Evolutionary conservation across 2,329 filamentous ascomycete genomes (phyloP).

Genomic region (Aspergillus sergii): DNA sequence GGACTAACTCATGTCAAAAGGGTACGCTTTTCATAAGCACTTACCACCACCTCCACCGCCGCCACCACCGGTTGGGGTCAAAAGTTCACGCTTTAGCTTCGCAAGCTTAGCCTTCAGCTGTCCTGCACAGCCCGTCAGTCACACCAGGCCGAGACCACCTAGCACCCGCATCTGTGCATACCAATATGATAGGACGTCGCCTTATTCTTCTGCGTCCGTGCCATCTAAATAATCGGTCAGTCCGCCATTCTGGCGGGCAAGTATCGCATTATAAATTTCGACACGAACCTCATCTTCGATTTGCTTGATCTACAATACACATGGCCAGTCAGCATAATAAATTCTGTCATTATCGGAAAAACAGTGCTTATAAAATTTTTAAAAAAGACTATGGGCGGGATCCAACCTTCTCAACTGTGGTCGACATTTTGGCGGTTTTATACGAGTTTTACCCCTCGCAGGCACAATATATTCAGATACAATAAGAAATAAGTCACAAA

Average conservation of each 20-base stretch:
- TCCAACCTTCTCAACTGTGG: conserved; percentile 91
- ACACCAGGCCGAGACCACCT: conserved; percentile 10
- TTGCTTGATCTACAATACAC: conserved; percentile 76
- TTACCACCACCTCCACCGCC: conserved; percentile 73
- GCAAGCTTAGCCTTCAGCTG: conserved; percentile 98
- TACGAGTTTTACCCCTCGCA: conserved; percentile 24
- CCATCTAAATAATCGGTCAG: conserved; percentile 65
- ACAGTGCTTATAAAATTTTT: background rate
- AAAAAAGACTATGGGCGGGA: conserved; percentile 11
- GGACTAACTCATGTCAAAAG: background rate
- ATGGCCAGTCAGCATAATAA: conserved; percentile 31
- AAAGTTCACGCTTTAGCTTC: conserved; percentile 93
- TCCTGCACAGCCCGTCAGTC: conserved; percentile 45
- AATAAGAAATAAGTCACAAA: conserved; percentile 13
- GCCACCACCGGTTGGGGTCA: conserved; percentile 74
- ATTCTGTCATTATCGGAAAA: background rate
- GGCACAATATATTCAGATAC: conserved; percentile 14
- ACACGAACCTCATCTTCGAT: conserved; percentile 85
- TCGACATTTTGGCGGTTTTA: conserved; percentile 72
- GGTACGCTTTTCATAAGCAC: background rate
- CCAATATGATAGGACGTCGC: conserved; percentile 90
- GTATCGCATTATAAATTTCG: conserved; percentile 5
- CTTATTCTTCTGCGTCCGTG: conserved; percentile 96
- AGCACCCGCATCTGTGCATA: conserved; percentile 27
- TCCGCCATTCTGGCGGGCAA: conserved; percentile 7